Evolutionary conservation across 2,329 filamentous ascomycete species (phyloP), one percentile per base, ranked within the genome.

Genomic region (Fusarium transvaalense): DNA sequence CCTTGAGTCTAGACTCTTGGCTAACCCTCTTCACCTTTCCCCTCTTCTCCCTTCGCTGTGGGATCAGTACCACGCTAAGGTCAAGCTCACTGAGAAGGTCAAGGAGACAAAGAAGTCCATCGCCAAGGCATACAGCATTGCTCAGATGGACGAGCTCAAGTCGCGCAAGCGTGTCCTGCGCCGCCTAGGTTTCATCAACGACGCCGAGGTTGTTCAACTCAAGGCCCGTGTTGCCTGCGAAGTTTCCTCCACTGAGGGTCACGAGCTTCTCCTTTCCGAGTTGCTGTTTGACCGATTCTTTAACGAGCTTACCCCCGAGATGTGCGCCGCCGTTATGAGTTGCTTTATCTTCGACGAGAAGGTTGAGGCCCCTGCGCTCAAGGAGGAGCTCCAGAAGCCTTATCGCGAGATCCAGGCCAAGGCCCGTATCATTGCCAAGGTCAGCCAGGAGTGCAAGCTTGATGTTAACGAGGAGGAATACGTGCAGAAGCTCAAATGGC

Each of bases 311-410:
- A 90, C 90, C 0, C 94, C 96, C 0, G 95, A 98, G 78, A 87
- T 95, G 70, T 92, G 91, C 73, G 96, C 96, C 2, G 88, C 95
- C 0, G 89, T 94, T 8, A 85, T 99, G 61, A 97, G 93, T 74
- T 94, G 93, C 76, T 98, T 99, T 82, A 96, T 99, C 69, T 97
- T 98, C 72, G 97, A 99, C 76, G 96, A 99, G 82, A 97, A 97
- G 84, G 90, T 92, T 47, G 92, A 95, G 73, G 89, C 94, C 14
- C 83, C 88, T 5, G 86, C 89, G 15, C 84, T 97, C 48, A 91
- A 91, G 74, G 94, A 97, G 71, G 92, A 97, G 65, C 85, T 98
- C 32, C 87, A 89, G 57, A 97, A 97, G 82, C 93, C 94, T 17
- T 96, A 89, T 78, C 88, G 91, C 50, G 92, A 97, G 77, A 92